These are phyloP conservation scores for Closterium sp. DNA, from an alignment of 139 green algal genomes.

Conservation along the genomic window DNA sequence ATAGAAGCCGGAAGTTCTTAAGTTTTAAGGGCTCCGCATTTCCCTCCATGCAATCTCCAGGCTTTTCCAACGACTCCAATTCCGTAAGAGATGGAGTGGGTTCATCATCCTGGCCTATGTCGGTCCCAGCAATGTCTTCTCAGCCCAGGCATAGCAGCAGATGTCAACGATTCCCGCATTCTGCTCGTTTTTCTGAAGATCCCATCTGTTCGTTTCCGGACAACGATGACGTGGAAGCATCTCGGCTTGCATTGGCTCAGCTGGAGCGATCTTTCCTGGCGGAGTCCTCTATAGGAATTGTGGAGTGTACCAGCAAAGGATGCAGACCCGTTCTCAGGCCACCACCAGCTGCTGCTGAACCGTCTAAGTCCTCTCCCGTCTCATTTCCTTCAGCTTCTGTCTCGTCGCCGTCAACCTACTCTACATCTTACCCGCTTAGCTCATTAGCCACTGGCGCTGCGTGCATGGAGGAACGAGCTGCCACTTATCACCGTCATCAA, in stretches of 20 bases:
- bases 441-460: neutral
- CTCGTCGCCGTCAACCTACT: conserved; percentile 3
- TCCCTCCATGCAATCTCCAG: neutral
- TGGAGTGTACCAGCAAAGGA: conserved; percentile 30
- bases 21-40: neutral
- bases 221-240: neutral
- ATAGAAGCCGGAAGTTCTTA: neutral
- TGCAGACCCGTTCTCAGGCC: conserved; percentile 13
- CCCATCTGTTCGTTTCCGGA: neutral
- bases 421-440: neutral
- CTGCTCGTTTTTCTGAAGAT: neutral
- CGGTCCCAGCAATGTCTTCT: neutral
- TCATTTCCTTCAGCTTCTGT: neutral
- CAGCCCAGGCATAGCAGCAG: neutral
- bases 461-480: neutral
- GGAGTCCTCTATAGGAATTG: neutral
- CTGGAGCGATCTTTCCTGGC: conserved; percentile 17
- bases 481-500: neutral
- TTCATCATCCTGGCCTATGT: neutral
- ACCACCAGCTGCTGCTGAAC: neutral
- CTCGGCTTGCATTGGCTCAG: neutral
- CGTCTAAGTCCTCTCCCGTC: neutral
- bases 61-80: neutral
- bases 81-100: neutral
- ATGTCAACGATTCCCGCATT: neutral